A percentile compares a stretch with the other conserved stretches of the same genome.
Evolutionary conservation across 2,329 filamentous ascomycete genomes (phyloP).

Genomic region (Scytalidium sp.): DNA sequence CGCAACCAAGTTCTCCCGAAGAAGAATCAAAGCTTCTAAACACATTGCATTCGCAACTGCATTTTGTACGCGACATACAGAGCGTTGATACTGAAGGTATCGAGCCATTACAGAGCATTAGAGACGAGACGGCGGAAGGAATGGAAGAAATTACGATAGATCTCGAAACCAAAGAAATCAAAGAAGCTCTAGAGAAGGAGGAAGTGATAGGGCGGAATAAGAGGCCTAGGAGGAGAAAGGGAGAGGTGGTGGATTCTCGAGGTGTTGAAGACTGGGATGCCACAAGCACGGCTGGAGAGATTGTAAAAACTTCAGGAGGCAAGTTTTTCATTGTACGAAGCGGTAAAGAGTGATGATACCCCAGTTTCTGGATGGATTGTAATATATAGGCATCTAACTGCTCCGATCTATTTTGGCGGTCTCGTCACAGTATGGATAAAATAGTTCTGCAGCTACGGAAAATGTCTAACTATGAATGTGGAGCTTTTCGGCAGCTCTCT

Average conservation of each 20-base stretch:
- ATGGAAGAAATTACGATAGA: conserved; percentile 56
- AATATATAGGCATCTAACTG: not conserved
- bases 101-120: conserved; percentile 71
- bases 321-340: conserved; percentile 33
- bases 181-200: conserved; percentile 57
- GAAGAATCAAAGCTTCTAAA: conserved; percentile 70
- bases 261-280: conserved; percentile 27
- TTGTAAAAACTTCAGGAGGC: conserved; percentile 22
- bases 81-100: conserved; percentile 71
- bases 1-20: conserved; percentile 57
- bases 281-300: conserved; percentile 25
- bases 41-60: conserved; percentile 77
- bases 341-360: conserved; percentile 16
- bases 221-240: conserved; percentile 24
- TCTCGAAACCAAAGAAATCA: conserved; percentile 47
- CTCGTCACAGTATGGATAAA: not conserved
- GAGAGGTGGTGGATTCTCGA: conserved; percentile 8
- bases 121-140: conserved; percentile 69
- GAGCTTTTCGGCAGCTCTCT: conserved; percentile 20
- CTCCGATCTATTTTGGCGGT: not conserved
- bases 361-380: not conserved
- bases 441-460: not conserved
- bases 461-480: conserved; percentile 2
- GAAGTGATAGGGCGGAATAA: conserved; percentile 48
- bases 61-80: conserved; percentile 87